Base-by-base conservation (phyloP, 1,284 basidiomycete genomes). In the Austroboletus novae-zelandiae region DNA sequence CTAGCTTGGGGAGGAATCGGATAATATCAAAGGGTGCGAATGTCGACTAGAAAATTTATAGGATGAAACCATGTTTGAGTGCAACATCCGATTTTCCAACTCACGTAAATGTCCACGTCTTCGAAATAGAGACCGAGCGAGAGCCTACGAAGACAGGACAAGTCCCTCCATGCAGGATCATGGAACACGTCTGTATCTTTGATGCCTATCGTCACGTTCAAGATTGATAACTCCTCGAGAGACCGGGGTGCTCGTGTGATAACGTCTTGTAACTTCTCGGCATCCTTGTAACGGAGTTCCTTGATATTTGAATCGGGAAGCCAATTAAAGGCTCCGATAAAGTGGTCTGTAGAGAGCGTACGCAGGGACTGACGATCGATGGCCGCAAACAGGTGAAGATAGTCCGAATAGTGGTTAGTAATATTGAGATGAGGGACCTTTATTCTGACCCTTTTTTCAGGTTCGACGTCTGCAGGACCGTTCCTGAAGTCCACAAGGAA, bases 401-500 rank as follows among this genome's bases (percentile, higher is more conserved):
- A 0, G 9, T 27, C 27, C 0, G 0, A 3, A 32, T 43, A 27
- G 6, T 48, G 40, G 9, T 6, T 6, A 15, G 62, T 9, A 9
- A 27, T 27, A 9, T 9, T 27, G 27, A 27, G 36, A 11, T 11
- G 23, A 25, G 57, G 10, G 18, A 53, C 27, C 9, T 9, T 27
- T 27, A 4, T 27, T 27, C 7, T 52, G 25, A 23, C 10, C 25
- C n/a, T 31, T 31, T 43, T 13, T 15, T 37, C 45, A 0, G 35
- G 40, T 9, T n/a, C 20, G 7, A 20, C 29, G 15, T 51, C 42
- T 2, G 43, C 41, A 6, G 47, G 41, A 7, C 11, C 30, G 0
- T 13, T n/a, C 18, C 20, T 23, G 4, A 23, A 23, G 20, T 4
- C 20, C 20, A n/a, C n/a, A n/a, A n/a, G 68, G 10, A 70, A 68